phyloP scores from a whole-genome alignment of 805 yeast species.

The Saccharomyces kudriavzevii region DNA sequence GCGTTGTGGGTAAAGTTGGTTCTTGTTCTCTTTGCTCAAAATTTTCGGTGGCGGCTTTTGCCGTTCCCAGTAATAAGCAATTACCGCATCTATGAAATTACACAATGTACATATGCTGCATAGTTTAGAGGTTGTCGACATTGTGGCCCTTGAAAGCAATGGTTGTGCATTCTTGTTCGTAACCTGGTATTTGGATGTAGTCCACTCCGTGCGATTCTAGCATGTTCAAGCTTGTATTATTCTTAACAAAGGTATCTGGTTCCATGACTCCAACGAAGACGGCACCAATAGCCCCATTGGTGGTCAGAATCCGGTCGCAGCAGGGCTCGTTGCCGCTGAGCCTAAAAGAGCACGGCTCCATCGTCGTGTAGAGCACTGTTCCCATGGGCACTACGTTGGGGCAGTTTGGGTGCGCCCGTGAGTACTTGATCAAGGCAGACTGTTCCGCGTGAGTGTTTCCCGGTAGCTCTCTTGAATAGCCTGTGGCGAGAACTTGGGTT shows the following conservation, averaged over 20 bases:
- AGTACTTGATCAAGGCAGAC: slow-evolving; percentile 77
- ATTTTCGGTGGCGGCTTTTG: neutral
- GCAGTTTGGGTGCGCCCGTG: slow-evolving; percentile 15
- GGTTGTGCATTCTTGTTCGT: slow-evolving; percentile 57
- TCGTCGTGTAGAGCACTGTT: slow-evolving; percentile 80
- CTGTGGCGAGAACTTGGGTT: slow-evolving; percentile 59
- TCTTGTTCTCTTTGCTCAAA: neutral
- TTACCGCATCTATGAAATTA: neutral
- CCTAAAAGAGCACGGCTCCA: slow-evolving; percentile 93
- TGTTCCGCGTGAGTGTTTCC: slow-evolving; percentile 98
- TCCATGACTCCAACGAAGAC: slow-evolving; percentile 90
- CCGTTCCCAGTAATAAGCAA: neutral
- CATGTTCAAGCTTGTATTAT: slow-evolving; percentile 55
- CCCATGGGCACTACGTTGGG: slow-evolving; percentile 53
- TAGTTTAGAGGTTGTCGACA: neutral
- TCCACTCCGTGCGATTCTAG: slow-evolving; percentile 52
- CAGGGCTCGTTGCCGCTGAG: slow-evolving; percentile 89
- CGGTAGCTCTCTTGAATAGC: slow-evolving; percentile 81
- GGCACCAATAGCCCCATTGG: slow-evolving; percentile 44
- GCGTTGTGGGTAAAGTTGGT: neutral
- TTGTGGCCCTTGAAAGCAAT: slow-evolving; percentile 70
- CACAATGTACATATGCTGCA: neutral
- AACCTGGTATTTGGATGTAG: slow-evolving; percentile 77
- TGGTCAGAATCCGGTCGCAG: slow-evolving; percentile 61
- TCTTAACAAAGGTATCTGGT: slow-evolving; percentile 80